Evolutionary conservation across 306 rosid species (phyloP).

Genomic region (Trifolium pratense): DNA sequence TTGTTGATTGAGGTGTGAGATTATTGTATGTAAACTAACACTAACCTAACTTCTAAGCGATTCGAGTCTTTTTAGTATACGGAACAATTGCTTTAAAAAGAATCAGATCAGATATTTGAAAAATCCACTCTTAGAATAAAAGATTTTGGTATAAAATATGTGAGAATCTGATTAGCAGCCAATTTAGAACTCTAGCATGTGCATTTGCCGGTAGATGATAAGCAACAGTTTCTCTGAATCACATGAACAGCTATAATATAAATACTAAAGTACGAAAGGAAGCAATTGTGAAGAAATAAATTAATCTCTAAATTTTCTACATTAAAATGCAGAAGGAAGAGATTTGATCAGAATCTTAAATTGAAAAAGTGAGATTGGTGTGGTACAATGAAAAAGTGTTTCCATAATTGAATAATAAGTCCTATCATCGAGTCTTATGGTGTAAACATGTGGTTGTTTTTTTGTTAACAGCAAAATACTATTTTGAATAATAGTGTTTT

Average conservation of each 20-base stretch:
- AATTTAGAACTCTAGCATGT: constrained; percentile 42
- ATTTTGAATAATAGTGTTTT: too few species aligned
- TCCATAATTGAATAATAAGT: too few species aligned
- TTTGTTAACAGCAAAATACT: too few species aligned
- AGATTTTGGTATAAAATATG: background rate
- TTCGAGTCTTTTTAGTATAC: too few species aligned
- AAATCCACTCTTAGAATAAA: constrained; percentile 12
- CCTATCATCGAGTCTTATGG: too few species aligned
- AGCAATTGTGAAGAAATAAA: constrained; percentile 9
- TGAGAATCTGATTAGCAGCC: constrained; percentile 29
- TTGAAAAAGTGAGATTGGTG: background rate
- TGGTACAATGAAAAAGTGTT: too few species aligned
- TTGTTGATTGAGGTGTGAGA: too few species aligned
- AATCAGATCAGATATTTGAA: background rate
- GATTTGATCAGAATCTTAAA: background rate
- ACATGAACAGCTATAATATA: constrained; percentile 15
- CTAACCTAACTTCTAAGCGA: too few species aligned
- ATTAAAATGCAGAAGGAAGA: background rate
- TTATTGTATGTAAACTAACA: too few species aligned
- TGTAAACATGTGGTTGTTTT: too few species aligned
- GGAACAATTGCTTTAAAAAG: background rate
- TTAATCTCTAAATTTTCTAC: background rate
- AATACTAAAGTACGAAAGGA: constrained; percentile 7
- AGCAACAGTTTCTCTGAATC: constrained; percentile 22
- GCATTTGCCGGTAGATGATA: constrained; percentile 44